A percentile compares a stretch with the other conserved stretches of the same genome.
phyloP scores from a whole-genome alignment of 305 asterid genomes.

The Solanum aculeatissimum region DNA sequence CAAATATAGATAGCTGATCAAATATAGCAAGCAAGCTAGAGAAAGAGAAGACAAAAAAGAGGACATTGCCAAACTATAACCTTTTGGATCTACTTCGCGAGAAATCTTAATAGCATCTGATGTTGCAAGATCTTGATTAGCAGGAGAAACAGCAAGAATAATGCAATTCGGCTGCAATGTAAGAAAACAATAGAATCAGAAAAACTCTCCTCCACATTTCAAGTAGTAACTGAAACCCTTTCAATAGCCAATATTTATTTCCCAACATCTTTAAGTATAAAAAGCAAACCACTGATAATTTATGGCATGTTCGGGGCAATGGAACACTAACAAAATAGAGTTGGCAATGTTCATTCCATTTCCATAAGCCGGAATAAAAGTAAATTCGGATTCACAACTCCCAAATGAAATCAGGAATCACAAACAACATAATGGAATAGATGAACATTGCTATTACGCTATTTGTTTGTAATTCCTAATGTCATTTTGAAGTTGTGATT shows the following conservation, averaged over 20 bases:
- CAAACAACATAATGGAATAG: neutral
- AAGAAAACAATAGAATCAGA: slow-evolving; percentile 3
- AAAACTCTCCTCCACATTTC: neutral
- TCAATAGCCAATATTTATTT: neutral
- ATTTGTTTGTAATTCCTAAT: neutral
- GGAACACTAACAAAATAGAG: neutral
- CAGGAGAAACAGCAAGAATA: slow-evolving; percentile 91
- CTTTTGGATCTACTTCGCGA: slow-evolving; percentile 97
- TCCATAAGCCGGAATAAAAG: neutral
- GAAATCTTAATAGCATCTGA: slow-evolving; percentile 95
- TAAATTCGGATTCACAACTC: neutral
- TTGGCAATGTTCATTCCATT: neutral
- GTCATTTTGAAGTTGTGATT: neutral
- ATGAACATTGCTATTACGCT: neutral
- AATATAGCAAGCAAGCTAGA: neutral
- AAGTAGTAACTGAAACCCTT: neutral
- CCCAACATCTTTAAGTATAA: neutral
- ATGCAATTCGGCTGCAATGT: slow-evolving; percentile 88
- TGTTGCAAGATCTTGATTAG: slow-evolving; percentile 98
- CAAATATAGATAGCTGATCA: neutral
- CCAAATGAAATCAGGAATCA: neutral
- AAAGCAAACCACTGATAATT: neutral
- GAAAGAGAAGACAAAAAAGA: neutral
- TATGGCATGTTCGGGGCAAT: neutral
- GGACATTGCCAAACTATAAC: slow-evolving; percentile 14